phyloP scores from a whole-genome alignment of 768 basidiomycete species.

The Clathrus columnatus region DNA sequence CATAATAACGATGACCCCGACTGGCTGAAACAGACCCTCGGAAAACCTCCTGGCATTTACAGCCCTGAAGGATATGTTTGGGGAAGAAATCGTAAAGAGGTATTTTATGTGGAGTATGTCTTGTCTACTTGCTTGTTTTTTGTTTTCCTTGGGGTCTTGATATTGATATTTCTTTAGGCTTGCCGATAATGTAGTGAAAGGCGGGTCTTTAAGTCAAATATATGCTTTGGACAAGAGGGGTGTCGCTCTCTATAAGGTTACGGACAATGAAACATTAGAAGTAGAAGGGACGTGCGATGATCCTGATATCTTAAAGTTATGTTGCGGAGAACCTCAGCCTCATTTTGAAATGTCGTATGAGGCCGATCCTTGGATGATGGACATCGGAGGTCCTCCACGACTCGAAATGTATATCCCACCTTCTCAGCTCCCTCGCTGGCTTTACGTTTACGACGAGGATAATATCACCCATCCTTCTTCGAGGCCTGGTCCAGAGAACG shows the following conservation, averaged over 20 bases:
- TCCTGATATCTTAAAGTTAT: not conserved
- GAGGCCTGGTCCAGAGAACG: not conserved
- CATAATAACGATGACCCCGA: not conserved
- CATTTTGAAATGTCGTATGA: not conserved
- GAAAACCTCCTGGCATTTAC: not conserved
- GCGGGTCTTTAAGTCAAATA: not conserved
- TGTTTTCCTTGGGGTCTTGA: not conserved
- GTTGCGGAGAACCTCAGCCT: not conserved
- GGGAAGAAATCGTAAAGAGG: not conserved
- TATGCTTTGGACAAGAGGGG: not conserved
- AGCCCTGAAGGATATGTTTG: conserved; percentile 1
- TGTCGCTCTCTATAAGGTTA: not conserved
- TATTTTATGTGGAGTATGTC: conserved; percentile 1
- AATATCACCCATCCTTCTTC: not conserved
- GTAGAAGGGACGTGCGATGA: not conserved
- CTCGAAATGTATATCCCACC: not conserved
- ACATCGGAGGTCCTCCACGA: not conserved
- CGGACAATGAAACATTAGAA: no score
- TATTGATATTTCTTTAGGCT: not conserved
- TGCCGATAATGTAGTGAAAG: not conserved
- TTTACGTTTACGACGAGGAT: conserved; percentile 2
- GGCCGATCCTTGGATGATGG: no score
- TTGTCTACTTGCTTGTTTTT: not conserved
- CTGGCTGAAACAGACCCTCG: not conserved
- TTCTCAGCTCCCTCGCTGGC: not conserved